Percentiles rank a stretch among this genome's conserved stretches.
Evolutionary conservation across 768 basidiomycete species (phyloP).

Genomic region (Kwoniella sp.): DNA sequence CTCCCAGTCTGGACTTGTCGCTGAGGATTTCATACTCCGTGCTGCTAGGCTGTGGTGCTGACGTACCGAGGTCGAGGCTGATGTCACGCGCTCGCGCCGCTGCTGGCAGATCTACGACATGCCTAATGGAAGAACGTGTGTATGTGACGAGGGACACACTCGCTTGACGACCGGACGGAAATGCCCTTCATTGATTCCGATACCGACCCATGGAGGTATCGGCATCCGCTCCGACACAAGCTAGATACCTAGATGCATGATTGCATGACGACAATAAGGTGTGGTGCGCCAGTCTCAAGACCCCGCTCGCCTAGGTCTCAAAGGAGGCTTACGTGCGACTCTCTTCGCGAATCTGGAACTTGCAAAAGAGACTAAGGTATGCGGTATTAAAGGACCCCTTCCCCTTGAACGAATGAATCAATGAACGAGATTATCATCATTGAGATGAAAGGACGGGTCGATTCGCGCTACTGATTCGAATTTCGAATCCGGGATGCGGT

Average conservation of each 20-base stretch:
- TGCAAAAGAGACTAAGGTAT: background rate
- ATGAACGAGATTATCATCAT: too few species aligned
- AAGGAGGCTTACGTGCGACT: constrained; percentile 1
- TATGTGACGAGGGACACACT: background rate
- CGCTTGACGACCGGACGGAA: background rate
- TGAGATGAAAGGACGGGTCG: constrained; percentile 1
- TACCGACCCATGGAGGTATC: background rate
- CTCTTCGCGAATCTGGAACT: background rate
- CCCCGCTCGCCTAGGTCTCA: background rate
- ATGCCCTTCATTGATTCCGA: background rate
- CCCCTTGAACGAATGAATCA: too few species aligned
- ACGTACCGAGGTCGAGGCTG: too few species aligned
- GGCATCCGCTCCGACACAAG: background rate
- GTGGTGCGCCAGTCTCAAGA: too few species aligned
- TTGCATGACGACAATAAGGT: too few species aligned
- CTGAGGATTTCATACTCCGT: background rate
- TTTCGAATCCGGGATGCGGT: background rate
- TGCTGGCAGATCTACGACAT: background rate
- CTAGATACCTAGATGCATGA: too few species aligned
- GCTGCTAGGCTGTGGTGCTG: too few species aligned
- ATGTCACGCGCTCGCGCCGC: background rate
- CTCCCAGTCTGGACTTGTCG: background rate
- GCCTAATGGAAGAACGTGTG: too few species aligned
- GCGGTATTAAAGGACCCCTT: too few species aligned
- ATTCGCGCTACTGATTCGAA: background rate